These are phyloP conservation scores for Mortierella sp. DNA, from an alignment of 371 early-diverging fungal genomes.

Conservation along the genomic window DNA sequence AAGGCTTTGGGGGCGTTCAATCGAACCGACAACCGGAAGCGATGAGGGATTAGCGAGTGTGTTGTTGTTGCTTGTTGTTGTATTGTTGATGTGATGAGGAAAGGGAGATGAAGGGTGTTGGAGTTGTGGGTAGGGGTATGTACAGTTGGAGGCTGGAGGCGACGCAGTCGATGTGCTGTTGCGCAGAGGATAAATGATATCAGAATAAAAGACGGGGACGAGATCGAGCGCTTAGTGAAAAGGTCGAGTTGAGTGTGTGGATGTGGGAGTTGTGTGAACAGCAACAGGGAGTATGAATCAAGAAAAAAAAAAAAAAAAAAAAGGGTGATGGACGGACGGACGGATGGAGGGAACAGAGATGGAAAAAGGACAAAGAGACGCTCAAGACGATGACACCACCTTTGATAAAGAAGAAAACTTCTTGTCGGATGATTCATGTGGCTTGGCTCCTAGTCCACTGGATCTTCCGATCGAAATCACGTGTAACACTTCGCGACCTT, in stretches of 20 bases:
- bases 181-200: slow-evolving; percentile 9
- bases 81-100: background rate
- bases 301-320: background rate
- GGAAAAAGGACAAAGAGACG: slow-evolving; percentile 8
- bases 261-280: background rate
- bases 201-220: background rate
- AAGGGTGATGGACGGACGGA: background rate
- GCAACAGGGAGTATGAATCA: slow-evolving; percentile 1
- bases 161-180: background rate
- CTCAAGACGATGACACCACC: background rate
- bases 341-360: background rate
- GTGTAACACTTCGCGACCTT: background rate
- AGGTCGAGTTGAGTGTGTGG: slow-evolving; percentile 21
- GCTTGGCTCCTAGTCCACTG: background rate
- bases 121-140: background rate
- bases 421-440: slow-evolving; percentile 1
- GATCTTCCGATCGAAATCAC: background rate
- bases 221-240: slow-evolving; percentile 30
- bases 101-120: background rate
- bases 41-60: background rate
- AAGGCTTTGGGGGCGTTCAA: slow-evolving; percentile 10
- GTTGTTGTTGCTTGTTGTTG: background rate
- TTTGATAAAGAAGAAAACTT: background rate
- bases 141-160: slow-evolving; percentile 5
- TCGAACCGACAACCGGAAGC: slow-evolving; percentile 8